Evolutionary conservation across 768 basidiomycete species (phyloP).

Genomic region (Podaxis pistillaris): DNA sequence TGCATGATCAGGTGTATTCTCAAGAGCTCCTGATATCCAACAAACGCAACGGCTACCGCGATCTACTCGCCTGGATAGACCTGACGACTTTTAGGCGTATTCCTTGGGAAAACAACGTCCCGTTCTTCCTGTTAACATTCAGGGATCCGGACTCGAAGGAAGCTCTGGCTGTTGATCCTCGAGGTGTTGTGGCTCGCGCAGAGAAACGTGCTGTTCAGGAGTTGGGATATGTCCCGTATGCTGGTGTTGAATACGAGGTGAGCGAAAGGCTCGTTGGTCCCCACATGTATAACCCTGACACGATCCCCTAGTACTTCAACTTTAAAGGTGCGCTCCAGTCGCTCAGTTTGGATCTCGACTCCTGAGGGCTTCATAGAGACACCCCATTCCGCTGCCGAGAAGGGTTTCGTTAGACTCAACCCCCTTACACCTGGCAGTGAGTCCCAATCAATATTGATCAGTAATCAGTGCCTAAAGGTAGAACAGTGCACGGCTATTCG

Average conservation of each 20-base stretch:
- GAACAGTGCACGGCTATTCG: conserved; percentile 94
- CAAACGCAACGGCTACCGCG: conserved; percentile 87
- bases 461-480: not conserved
- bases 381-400: conserved; percentile 68
- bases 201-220: conserved; percentile 22
- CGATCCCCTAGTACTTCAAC: conserved; percentile 69
- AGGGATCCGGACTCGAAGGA: conserved; percentile 80
- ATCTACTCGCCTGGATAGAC: conserved; percentile 85
- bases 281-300: conserved; percentile 2
- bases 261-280: conserved; percentile 16
- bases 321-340: conserved; percentile 63
- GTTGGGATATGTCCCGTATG: conserved; percentile 60
- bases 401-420: conserved; percentile 70
- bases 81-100: conserved; percentile 85
- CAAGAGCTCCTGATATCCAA: conserved; percentile 90
- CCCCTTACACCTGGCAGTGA: conserved; percentile 91
- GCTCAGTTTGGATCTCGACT: not conserved
- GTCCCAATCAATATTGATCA: conserved; percentile 27
- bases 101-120: conserved; percentile 88
- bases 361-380: conserved; percentile 57
- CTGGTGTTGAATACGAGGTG: conserved; percentile 96
- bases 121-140: conserved; percentile 93
- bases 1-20: conserved; percentile 84
- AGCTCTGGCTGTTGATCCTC: conserved; percentile 80
- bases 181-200: conserved; percentile 69